Evolutionary conservation across 164 flowering plant genomes (phyloP).

Genomic region (Sedum album): DNA sequence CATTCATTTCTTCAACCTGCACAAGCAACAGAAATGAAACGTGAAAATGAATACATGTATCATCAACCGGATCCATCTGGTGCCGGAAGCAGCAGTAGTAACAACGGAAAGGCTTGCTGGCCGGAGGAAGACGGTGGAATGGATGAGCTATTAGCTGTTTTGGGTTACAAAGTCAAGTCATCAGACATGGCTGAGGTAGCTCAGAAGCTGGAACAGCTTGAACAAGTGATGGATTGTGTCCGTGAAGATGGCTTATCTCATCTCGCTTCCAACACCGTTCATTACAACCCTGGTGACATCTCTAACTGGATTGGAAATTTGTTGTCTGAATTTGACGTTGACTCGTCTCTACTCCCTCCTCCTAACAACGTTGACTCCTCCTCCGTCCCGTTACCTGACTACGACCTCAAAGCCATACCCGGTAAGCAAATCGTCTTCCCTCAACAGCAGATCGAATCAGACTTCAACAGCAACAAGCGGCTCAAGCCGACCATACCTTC

Average conservation of each 20-base stretch:
- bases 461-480: conserved; percentile 17
- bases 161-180: conserved; percentile 66
- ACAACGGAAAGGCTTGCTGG: conserved; percentile 23
- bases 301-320: conserved; percentile 53
- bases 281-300: conserved; percentile 74
- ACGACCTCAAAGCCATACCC: conserved; percentile 62
- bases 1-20: too few species aligned
- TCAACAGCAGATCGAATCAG: not conserved
- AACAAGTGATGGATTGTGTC: conserved; percentile 39
- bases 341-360: conserved; percentile 10
- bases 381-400: conserved; percentile 15
- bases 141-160: conserved; percentile 64
- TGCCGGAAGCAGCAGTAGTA: conserved; percentile 4
- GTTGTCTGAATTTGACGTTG: conserved; percentile 54
- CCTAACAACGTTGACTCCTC: conserved; percentile 8
- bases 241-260: conserved; percentile 45
- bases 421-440: conserved; percentile 32
- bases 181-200: conserved; percentile 85
- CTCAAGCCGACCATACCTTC: conserved; percentile 13
- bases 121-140: conserved; percentile 35
- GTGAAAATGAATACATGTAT: conserved; percentile 11
- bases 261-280: conserved; percentile 55
- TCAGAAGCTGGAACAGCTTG: conserved; percentile 69
- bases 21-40: conserved; percentile 3
- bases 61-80: not conserved